Conservation (phyloP, 768 basidiomycete species). For the Filobasidium floriforme region DNA sequence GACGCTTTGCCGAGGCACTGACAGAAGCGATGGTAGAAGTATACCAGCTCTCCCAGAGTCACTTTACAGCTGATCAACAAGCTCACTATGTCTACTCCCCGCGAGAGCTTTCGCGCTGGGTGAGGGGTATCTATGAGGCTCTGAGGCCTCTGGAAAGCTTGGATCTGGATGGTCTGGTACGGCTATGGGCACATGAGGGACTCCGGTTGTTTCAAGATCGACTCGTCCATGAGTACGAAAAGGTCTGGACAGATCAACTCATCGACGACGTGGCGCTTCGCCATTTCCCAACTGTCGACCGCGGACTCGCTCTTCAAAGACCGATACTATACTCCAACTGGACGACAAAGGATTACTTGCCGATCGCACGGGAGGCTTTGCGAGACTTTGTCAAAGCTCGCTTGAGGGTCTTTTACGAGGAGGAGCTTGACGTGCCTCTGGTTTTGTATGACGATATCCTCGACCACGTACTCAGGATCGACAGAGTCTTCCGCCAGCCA, state of each 20-base stretch:
- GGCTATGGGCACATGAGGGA: conserved; percentile 97
- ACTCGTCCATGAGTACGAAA: conserved; percentile 85
- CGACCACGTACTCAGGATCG: conserved; percentile 94
- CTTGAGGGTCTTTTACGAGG: conserved; percentile 95
- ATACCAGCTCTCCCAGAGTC: conserved; percentile 86
- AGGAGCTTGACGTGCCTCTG: conserved; percentile 93
- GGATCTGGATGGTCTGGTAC: conserved; percentile 86
- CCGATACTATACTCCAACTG: conserved; percentile 98
- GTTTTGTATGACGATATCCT: conserved; percentile 98
- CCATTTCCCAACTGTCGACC: conserved; percentile 88
- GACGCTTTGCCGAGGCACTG: conserved; percentile 85
- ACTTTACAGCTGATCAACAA: conserved; percentile 92
- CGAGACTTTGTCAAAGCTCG: conserved; percentile 96
- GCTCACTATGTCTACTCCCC: conserved; percentile 99
- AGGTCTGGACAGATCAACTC: conserved; percentile 86
- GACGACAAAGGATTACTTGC: conserved; percentile 94
- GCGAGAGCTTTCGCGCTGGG: conserved; percentile 96
- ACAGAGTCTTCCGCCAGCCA: conserved; percentile 95
- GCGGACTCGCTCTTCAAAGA: conserved; percentile 71
- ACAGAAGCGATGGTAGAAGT: conserved; percentile 96
- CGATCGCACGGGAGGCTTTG: conserved; percentile 84
- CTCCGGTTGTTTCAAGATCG: conserved; percentile 96
- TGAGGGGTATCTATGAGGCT: conserved; percentile 93
- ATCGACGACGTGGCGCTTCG: conserved; percentile 74
- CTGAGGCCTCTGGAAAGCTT: conserved; percentile 89